These are phyloP conservation scores for Aspergillus versicolor DNA, from an alignment of 2,329 filamentous ascomycete species.

Conservation along the genomic window DNA sequence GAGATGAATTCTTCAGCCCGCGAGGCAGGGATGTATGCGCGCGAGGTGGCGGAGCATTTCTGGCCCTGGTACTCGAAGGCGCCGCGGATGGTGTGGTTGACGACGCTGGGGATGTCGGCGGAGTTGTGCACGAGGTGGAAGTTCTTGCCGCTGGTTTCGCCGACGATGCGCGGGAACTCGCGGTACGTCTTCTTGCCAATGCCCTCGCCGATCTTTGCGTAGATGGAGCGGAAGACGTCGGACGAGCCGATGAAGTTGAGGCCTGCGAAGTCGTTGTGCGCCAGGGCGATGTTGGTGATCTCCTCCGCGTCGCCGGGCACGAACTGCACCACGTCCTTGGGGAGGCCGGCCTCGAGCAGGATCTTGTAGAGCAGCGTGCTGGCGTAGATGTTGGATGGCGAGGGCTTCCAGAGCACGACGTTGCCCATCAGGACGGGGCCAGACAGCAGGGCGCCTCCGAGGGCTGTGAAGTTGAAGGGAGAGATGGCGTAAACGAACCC, in stretches of 20 bases:
- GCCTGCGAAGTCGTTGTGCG: constrained; percentile 79
- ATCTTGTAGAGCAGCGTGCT: constrained; percentile 92
- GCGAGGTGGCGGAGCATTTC: constrained; percentile 84
- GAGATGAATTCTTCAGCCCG: constrained; percentile 73
- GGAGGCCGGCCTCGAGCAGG: constrained; percentile 85
- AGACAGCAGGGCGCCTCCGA: constrained; percentile 80
- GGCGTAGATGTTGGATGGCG: constrained; percentile 82
- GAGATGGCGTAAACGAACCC: constrained; percentile 96
- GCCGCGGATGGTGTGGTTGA: constrained; percentile 76
- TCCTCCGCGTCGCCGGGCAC: constrained; percentile 83
- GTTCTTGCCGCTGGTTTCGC: constrained; percentile 92
- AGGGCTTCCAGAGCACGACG: constrained; percentile 97
- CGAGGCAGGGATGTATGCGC: constrained; percentile 74
- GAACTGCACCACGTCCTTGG: constrained; percentile 88
- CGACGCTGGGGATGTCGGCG: constrained; percentile 76
- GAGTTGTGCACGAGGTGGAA: constrained; percentile 80
- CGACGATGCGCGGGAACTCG: constrained; percentile 84
- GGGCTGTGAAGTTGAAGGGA: constrained; percentile 97
- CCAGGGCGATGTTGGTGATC: constrained; percentile 74
- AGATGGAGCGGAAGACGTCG: constrained; percentile 82
- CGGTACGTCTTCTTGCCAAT: constrained; percentile 76
- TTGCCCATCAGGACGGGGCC: constrained; percentile 88
- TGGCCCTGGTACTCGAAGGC: constrained; percentile 91
- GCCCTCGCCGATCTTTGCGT: constrained; percentile 82
- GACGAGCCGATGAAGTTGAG: constrained; percentile 95